Conservation (phyloP, 495 filamentous ascomycete genomes). For the Neurospora pannonica region DNA sequence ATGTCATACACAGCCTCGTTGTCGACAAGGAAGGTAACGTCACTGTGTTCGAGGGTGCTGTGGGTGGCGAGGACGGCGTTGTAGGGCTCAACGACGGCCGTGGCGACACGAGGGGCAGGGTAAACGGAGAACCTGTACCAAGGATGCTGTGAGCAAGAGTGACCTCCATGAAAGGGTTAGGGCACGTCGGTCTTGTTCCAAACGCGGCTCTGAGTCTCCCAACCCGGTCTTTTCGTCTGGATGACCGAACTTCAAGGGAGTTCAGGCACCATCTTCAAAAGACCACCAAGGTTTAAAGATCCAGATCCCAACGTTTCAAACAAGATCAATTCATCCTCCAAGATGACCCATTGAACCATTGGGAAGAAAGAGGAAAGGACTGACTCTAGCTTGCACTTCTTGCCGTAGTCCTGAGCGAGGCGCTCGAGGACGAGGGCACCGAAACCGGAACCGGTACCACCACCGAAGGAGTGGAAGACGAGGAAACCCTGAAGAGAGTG, state of each 20-base stretch:
- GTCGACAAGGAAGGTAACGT: slow-evolving; percentile 88
- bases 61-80: slow-evolving; percentile 86
- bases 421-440: slow-evolving; percentile 81
- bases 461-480: slow-evolving; percentile 90
- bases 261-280: neutral
- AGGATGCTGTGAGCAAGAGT: neutral
- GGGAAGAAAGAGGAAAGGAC: neutral
- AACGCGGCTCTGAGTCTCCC: neutral
- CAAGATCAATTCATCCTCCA: neutral
- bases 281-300: neutral
- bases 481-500: slow-evolving; percentile 82
- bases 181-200: neutral
- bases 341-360: neutral
- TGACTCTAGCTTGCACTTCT: slow-evolving; percentile 84
- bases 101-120: slow-evolving; percentile 75
- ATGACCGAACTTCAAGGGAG: neutral
- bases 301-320: neutral
- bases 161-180: neutral
- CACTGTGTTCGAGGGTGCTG: slow-evolving; percentile 87
- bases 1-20: slow-evolving; percentile 93
- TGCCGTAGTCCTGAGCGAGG: slow-evolving; percentile 79
- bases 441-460: slow-evolving; percentile 86
- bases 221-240: neutral
- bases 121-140: slow-evolving; percentile 60
- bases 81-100: slow-evolving; percentile 87